phyloP scores from a whole-genome alignment of 1,284 basidiomycete genomes.

The Apiotrichum siamense region DNA sequence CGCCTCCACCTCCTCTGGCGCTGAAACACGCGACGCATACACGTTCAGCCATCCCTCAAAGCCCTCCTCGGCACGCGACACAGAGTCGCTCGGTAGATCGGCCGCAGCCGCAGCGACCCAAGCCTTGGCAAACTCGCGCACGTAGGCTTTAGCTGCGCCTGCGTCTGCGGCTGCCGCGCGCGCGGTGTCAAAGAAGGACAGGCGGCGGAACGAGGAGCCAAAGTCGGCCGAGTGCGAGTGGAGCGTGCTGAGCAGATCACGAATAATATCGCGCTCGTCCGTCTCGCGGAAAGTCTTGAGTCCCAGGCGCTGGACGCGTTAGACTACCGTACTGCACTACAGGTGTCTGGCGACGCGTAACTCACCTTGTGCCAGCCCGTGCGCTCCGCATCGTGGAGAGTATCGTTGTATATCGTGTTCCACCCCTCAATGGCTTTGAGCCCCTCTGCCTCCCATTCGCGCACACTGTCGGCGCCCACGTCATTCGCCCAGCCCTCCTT shows the following conservation, averaged over 20 bases:
- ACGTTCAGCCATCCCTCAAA: slow-evolving; percentile 63
- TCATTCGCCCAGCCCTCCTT: slow-evolving; percentile 59
- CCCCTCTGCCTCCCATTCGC: slow-evolving; percentile 59
- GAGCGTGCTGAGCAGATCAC: slow-evolving; percentile 63
- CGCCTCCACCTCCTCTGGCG: slow-evolving; percentile 15
- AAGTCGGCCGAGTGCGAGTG: slow-evolving; percentile 69
- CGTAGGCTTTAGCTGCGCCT: no score
- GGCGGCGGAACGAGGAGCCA: slow-evolving; percentile 67
- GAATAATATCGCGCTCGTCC: slow-evolving; percentile 59
- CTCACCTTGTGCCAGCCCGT: slow-evolving; percentile 61
- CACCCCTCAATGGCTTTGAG: slow-evolving; percentile 49
- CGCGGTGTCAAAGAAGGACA: slow-evolving; percentile 61
- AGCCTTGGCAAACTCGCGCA: slow-evolving; percentile 52
- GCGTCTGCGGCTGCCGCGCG: slow-evolving; percentile 15
- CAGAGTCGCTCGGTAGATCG: slow-evolving; percentile 50
- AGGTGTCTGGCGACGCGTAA: not conserved
- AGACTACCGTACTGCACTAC: no score
- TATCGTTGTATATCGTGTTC: slow-evolving; percentile 56
- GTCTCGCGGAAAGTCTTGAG: slow-evolving; percentile 53
- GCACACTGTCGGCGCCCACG: slow-evolving; percentile 58
- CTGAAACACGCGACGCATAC: slow-evolving; percentile 59
- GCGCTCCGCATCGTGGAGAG: slow-evolving; percentile 58
- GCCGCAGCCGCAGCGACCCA: slow-evolving; percentile 51
- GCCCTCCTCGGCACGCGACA: slow-evolving; percentile 50
- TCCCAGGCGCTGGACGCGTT: slow-evolving; percentile 63